A percentile compares a stretch with the other conserved stretches of the same genome.
These are phyloP conservation scores for Annulohypoxylon moriforme DNA, from an alignment of 495 filamentous ascomycete species.

Conservation along the genomic window DNA sequence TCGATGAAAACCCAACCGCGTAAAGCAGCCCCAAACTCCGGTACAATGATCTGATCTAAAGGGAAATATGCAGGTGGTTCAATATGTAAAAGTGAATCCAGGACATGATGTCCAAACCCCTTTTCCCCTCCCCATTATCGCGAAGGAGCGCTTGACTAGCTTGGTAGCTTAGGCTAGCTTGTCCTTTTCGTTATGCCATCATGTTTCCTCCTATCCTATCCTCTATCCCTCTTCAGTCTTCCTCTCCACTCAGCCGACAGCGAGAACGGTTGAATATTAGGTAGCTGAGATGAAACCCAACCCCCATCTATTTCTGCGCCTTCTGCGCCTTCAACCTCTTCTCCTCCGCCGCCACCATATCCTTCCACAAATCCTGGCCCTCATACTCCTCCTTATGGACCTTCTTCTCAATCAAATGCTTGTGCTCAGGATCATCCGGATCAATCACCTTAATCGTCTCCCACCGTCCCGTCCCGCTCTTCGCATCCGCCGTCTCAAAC, in stretches of 20 bases:
- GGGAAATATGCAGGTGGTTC: slow-evolving; percentile 23
- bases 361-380: slow-evolving; percentile 90
- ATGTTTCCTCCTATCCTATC: background rate
- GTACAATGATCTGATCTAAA: slow-evolving; percentile 36
- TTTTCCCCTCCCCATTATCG: background rate
- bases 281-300: background rate
- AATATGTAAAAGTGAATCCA: background rate
- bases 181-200: background rate
- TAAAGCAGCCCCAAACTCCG: slow-evolving; percentile 22
- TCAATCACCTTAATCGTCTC: slow-evolving; percentile 78
- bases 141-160: background rate
- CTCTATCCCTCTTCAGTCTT: too few species aligned
- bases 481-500: slow-evolving; percentile 88
- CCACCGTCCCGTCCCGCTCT: slow-evolving; percentile 78
- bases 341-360: slow-evolving; percentile 86
- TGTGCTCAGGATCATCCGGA: slow-evolving; percentile 75
- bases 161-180: background rate
- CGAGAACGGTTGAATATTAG: background rate
- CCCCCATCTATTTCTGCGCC: slow-evolving; percentile 47
- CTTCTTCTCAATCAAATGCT: slow-evolving; percentile 76
- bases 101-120: slow-evolving; percentile 7
- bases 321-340: slow-evolving; percentile 69
- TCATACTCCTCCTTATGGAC: slow-evolving; percentile 77
- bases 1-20: slow-evolving; percentile 22
- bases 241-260: background rate